phyloP scores from a whole-genome alignment of 306 rosid species.

The Geum urbanum region DNA sequence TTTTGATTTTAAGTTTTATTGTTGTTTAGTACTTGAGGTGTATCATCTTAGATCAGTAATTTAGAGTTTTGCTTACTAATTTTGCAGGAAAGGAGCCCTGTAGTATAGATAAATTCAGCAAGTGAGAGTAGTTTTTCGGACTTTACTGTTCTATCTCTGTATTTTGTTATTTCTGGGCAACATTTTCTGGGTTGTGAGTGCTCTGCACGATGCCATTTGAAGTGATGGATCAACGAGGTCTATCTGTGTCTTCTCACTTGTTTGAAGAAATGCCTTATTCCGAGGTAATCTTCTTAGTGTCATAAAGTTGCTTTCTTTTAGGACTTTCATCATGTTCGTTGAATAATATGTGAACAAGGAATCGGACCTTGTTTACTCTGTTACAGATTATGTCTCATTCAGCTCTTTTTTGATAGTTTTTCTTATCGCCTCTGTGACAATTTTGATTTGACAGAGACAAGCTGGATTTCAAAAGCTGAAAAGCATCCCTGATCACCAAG shows the following conservation, averaged over 20 bases:
- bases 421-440: conserved; percentile 28
- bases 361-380: not conserved
- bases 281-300: conserved; percentile 42
- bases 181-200: conserved; percentile 29
- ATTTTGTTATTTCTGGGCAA: conserved; percentile 15
- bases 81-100: conserved; percentile 33
- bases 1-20: not conserved
- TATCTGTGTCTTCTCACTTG: conserved; percentile 52
- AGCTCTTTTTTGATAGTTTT: conserved; percentile 20
- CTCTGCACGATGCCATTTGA: conserved; percentile 66
- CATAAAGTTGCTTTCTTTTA: not conserved
- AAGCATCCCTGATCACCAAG: conserved; percentile 46
- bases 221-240: conserved; percentile 59
- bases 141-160: conserved; percentile 8
- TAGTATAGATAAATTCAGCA: conserved; percentile 22
- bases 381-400: not conserved
- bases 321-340: not conserved
- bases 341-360: not conserved
- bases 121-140: conserved; percentile 21
- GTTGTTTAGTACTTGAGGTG: not conserved
- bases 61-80: not conserved
- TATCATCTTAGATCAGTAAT: not conserved
- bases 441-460: conserved; percentile 44
- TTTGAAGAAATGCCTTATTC: conserved; percentile 57
- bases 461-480: conserved; percentile 52